A percentile compares a stretch with the other conserved stretches of the same genome.
Conservation (phyloP, 2,329 filamentous ascomycete species). For the Emergomyces orientalis region DNA sequence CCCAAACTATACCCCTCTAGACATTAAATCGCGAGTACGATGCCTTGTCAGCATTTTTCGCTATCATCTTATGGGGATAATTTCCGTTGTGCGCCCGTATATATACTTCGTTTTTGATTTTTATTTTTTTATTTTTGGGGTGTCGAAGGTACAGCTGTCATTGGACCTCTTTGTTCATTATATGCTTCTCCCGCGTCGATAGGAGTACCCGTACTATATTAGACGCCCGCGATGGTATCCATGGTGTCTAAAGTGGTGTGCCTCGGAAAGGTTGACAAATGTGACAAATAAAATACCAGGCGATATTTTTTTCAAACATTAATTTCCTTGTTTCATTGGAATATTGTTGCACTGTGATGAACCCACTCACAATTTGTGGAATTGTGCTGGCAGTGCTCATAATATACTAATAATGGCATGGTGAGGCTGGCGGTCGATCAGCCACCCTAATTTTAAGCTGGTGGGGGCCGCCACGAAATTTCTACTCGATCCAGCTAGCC, state of each 20-base stretch:
- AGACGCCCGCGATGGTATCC: not conserved
- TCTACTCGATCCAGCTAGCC: no score
- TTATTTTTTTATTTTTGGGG: not conserved
- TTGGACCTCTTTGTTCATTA: not conserved
- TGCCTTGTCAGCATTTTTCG: not conserved
- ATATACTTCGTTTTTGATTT: not conserved
- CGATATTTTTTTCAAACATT: not conserved
- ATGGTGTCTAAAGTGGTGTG: not conserved
- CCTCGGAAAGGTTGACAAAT: not conserved
- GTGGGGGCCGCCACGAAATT: no score
- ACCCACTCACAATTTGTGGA: no score
- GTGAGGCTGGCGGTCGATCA: no score
- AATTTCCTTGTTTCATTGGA: not conserved
- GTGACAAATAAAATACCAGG: not conserved
- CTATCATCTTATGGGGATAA: not conserved
- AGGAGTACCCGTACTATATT: not conserved
- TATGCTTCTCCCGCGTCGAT: not conserved
- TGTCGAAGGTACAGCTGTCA: not conserved
- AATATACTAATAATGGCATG: no score
- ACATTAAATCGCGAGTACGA: constrained; percentile 1
- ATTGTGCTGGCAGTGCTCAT: no score
- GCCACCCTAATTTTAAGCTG: no score
- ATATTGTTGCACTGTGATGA: no score
- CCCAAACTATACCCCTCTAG: not conserved
- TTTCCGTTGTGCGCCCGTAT: not conserved